phyloP scores from a whole-genome alignment of 495 filamentous ascomycete species.

The Parmelia sp. region DNA sequence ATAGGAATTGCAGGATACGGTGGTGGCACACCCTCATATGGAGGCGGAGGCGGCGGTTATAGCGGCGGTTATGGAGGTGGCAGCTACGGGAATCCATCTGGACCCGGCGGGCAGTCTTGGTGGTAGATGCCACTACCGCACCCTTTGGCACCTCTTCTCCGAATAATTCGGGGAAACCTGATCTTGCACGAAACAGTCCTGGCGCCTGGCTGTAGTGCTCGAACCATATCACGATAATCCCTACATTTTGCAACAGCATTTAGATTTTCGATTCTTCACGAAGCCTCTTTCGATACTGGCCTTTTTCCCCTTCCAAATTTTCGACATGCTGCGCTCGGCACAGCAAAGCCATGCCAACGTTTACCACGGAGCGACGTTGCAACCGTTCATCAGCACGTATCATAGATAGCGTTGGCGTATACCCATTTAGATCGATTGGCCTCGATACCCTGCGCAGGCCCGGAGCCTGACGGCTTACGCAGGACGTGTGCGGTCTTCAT shows the following conservation, averaged over 20 bases:
- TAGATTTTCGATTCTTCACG: conserved; percentile 9
- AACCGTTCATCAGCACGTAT: conserved; percentile 48
- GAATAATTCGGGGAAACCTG: conserved; percentile 21
- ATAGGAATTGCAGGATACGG: conserved; percentile 7
- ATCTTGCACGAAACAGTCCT: conserved; percentile 3
- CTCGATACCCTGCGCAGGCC: conserved; percentile 21
- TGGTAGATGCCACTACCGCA: conserved; percentile 61
- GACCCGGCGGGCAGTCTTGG: conserved; percentile 79
- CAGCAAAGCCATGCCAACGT: conserved; percentile 13
- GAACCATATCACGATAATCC: conserved; percentile 7
- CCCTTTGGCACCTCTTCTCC: conserved; percentile 14
- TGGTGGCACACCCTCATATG: conserved; percentile 15
- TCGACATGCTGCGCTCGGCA: conserved; percentile 20
- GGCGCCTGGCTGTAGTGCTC: conserved; percentile 9
- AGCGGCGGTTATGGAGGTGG: conserved; percentile 45
- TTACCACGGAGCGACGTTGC: conserved; percentile 7
- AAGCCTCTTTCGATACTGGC: conserved; percentile 21
- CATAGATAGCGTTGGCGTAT: conserved; percentile 74
- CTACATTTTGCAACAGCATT: conserved; percentile 10
- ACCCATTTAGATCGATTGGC: conserved; percentile 23
- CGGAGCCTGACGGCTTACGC: conserved; percentile 12
- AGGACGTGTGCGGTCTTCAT: conserved; percentile 19
- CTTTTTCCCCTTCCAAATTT: conserved; percentile 21
- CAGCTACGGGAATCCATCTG: conserved; percentile 78
- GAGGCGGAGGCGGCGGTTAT: conserved; percentile 11